phyloP scores from a whole-genome alignment of 306 rosid genomes.

The Nissolia schottii region DNA sequence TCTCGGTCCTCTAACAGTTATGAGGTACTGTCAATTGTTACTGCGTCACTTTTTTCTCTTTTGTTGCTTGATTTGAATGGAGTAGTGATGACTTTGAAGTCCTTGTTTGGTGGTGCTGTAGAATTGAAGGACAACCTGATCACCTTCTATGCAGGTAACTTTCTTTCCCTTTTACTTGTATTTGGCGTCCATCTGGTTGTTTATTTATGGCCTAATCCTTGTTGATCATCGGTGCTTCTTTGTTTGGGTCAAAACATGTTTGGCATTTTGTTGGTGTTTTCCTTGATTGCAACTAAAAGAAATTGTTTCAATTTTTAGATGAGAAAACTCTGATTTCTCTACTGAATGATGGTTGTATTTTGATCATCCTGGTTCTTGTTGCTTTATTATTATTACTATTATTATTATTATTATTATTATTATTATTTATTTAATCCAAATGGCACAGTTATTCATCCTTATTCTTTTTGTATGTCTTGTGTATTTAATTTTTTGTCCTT shows the following conservation, averaged over 20 bases:
- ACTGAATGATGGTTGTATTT: neutral
- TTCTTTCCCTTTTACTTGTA: neutral
- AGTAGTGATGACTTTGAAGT: neutral
- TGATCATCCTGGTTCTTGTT: neutral
- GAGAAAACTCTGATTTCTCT: neutral
- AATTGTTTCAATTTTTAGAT: neutral
- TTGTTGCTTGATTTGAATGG: neutral
- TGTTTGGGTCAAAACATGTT: neutral
- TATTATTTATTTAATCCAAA: neutral
- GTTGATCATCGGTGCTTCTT: neutral
- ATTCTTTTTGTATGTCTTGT: neutral
- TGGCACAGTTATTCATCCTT: neutral
- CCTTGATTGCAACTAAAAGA: too few species aligned
- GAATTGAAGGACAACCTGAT: slow-evolving; percentile 75
- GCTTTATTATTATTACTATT: too few species aligned
- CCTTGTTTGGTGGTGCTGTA: slow-evolving; percentile 35
- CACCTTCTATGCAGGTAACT: slow-evolving; percentile 81
- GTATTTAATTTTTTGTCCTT: neutral
- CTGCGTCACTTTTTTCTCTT: neutral
- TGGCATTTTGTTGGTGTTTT: neutral
- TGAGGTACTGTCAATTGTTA: slow-evolving; percentile 37
- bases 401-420: too few species aligned
- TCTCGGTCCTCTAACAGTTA: slow-evolving; percentile 85
- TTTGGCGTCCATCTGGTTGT: neutral
- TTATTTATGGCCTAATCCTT: neutral